Percentiles rank a stretch among this genome's conserved stretches.
phyloP scores from a whole-genome alignment of 2,329 filamentous ascomycete species.

The Byssochlamys sp. region DNA sequence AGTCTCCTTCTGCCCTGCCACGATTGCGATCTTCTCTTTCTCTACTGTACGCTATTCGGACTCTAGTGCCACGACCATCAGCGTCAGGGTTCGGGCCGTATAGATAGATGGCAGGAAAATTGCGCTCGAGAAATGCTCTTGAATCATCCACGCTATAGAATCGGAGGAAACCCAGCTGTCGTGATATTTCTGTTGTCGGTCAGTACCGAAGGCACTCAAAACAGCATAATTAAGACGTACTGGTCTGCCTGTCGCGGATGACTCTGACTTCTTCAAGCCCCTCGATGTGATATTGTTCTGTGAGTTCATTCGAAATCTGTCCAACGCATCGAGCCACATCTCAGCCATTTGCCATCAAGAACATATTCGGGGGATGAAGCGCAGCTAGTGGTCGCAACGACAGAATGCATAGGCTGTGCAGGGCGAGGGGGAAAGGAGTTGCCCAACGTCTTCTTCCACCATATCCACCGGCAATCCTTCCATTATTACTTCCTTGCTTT shows the following conservation, averaged over 20 bases:
- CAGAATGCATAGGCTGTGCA: conserved; percentile 6
- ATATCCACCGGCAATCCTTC: conserved; percentile 41
- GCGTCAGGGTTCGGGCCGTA: conserved; percentile 35
- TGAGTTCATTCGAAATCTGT: conserved; percentile 50
- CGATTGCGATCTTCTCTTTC: conserved; percentile 44
- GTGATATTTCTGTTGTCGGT: conserved; percentile 39
- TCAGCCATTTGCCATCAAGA: conserved; percentile 30
- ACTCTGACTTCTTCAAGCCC: conserved; percentile 49
- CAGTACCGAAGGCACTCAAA: not conserved
- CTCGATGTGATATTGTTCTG: conserved; percentile 42
- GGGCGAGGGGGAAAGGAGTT: conserved; percentile 20
- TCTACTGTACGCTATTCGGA: conserved; percentile 45
- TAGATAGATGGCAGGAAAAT: conserved; percentile 43
- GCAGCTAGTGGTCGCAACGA: conserved; percentile 8
- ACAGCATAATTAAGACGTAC: conserved; percentile 25
- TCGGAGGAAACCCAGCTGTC: conserved; percentile 48
- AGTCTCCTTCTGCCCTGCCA: conserved; percentile 44
- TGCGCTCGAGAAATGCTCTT: conserved; percentile 44
- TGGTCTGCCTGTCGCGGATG: conserved; percentile 50
- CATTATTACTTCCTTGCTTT: conserved; percentile 43
- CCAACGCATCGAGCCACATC: conserved; percentile 26
- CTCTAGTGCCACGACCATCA: conserved; percentile 34
- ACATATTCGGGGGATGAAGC: conserved; percentile 10
- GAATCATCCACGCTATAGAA: conserved; percentile 43
- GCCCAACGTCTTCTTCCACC: conserved; percentile 43